Base-by-base conservation (phyloP, 202 grass and related monocot genomes). In the Cymbopogon flexuosus region DNA sequence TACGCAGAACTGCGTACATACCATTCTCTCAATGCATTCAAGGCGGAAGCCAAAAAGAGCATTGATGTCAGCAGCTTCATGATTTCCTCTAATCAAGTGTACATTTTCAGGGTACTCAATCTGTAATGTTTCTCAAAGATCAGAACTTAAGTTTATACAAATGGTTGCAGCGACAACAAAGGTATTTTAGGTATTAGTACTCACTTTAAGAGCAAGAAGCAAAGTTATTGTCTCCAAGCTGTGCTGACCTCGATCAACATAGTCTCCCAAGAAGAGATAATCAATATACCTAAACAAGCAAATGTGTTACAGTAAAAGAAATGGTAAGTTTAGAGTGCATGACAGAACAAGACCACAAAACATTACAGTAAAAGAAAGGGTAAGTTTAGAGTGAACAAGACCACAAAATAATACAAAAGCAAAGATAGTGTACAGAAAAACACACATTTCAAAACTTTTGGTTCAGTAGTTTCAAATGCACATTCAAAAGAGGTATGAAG, bases 11-110 rank as follows among this genome's bases (percentile, higher is more conserved):
- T 49, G 54, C 60, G n/a, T 60, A 22, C 65, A 30, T 95, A 98
- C 95, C 95, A 98, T 98, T 89, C 95, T 89, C 82, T 98, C 95
- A n/a, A 98, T 93, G 80, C 95, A 98, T 92, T 98, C 95, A 70
- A 98, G 87, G 23, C 92, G 90, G 83, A 95, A 95, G 66, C 92
- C 95, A 58, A 98, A 98, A 88, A 98, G 95, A 77, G 95, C 95
- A 75, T 98, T 98, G 83, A 98, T 98, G 65, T 98, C 95, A 87
- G 95, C 95, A 86, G 95, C 95, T 78, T 98, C 95, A 64, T 98
- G 95, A 84, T 98, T 98, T 86, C 95, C 95, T 78, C 95, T 92
- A 34, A 98, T 98, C 79, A 98, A 84, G 77, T 80, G 95, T 59
- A 98, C 77, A 71, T 95, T 92, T 73, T 95, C 95, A 46, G 95